phyloP scores from a whole-genome alignment of 2,329 filamentous ascomycete genomes.

The Kalaharituber pfeilii region DNA sequence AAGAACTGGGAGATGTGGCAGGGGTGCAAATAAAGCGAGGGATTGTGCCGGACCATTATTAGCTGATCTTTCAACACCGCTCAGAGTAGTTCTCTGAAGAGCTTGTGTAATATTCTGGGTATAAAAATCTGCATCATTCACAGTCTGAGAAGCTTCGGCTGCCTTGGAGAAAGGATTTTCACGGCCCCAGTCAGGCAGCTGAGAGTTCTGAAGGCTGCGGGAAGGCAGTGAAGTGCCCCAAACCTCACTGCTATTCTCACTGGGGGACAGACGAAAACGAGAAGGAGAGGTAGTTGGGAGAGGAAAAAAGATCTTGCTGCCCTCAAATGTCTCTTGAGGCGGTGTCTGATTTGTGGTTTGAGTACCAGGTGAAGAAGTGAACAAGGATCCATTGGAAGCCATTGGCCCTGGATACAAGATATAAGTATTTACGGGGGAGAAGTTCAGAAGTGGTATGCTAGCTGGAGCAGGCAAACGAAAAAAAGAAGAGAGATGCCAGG shows the following conservation, averaged over 20 bases:
- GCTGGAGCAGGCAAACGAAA: not conserved
- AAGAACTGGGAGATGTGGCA: not conserved
- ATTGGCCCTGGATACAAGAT: slow-evolving; percentile 5
- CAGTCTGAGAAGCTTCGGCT: not conserved
- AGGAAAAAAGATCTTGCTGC: not conserved
- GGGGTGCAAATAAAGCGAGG: no score
- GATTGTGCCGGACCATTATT: no score
- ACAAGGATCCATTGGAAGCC: slow-evolving; percentile 11
- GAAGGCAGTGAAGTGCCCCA: not conserved
- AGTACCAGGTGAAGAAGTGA: slow-evolving; percentile 13
- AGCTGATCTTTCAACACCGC: no score
- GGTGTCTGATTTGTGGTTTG: slow-evolving; percentile 14
- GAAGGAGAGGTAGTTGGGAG: not conserved
- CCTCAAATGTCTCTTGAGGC: not conserved
- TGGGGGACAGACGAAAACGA: not conserved
- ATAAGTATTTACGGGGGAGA: no score
- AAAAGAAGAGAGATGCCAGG: not conserved
- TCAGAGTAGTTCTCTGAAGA: no score
- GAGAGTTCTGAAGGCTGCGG: not conserved
- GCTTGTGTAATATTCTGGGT: no score
- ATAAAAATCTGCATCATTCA: no score
- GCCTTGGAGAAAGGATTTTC: not conserved
- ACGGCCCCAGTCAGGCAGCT: not conserved
- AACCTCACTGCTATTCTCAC: not conserved
- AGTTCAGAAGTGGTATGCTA: no score